Evolutionary conservation across 1,284 basidiomycete genomes (phyloP), one percentile per base, ranked within the genome.

Genomic region (Inonotus hispidus): DNA sequence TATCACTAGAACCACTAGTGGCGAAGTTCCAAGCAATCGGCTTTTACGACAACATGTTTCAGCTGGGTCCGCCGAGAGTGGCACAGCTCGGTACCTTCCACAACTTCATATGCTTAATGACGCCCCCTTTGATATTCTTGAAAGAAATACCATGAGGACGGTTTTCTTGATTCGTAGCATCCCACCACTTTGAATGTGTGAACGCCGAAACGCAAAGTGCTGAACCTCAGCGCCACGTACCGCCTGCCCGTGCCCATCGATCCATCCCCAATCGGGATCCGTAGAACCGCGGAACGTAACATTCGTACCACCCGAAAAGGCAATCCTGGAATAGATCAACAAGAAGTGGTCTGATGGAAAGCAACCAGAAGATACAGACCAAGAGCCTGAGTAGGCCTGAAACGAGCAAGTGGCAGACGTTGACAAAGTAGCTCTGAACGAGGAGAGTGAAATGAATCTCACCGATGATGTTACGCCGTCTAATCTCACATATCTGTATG

Each of bases 1-100:
- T 23, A 63, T 84, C 79, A 23, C 68, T 71, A 0, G 80, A 76
- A 29, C 79, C 79, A 55, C 77, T 80, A 0, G 81, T 79, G 0
- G 77, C 73, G 65, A 85, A 84, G 66, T 78, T 82, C 81, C 82
- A 85, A 4, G 74, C 83, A 21, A 85, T 73, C 6, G 83, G 82
- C 80, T 84, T 25, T 16, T 23, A 56, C 41, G 45, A 4, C 66
- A 19, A 16, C 7, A 5, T 14, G 7, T 14, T 43, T n/a, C 16
- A 43, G n/a, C 16, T n/a, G 19, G 2, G 16, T 43, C 32, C 32
- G 35, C n/a, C 16, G 14, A 41, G 13, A 23, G 29, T 27, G 19
- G 32, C 32, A 32, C 8, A 52, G 19, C 11, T 27, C 1, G 16
- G 14, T 53, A 81, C 82, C 76, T 84, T 82, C 80, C 79, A 82